Percentiles rank a stretch among this genome's conserved stretches.
Evolutionary conservation across 2,329 filamentous ascomycete genomes (phyloP).

Genomic region (Nigrospora sphaerica): DNA sequence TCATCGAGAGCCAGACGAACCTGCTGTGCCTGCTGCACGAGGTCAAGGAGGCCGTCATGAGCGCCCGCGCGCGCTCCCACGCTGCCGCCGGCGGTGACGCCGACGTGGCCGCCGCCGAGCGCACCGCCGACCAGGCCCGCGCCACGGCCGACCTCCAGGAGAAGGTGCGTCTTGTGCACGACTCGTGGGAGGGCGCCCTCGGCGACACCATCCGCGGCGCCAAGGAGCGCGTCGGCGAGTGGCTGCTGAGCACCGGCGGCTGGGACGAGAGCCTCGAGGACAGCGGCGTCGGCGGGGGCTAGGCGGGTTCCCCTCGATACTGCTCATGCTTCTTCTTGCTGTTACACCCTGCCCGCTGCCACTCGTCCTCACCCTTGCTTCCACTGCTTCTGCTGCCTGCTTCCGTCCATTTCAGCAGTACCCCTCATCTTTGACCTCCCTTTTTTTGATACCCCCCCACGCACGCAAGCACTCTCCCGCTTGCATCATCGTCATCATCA

Average conservation of each 20-base stretch:
- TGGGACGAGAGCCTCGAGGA: constrained; percentile 76
- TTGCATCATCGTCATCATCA: no score
- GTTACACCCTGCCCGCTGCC: no score
- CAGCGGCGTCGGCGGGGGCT: constrained; percentile 41
- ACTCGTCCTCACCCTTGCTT: no score
- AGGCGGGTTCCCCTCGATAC: constrained; percentile 5
- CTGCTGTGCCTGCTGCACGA: constrained; percentile 85
- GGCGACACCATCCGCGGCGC: constrained; percentile 68
- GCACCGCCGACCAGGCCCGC: constrained; percentile 58
- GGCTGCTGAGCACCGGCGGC: constrained; percentile 70
- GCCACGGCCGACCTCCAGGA: constrained; percentile 87
- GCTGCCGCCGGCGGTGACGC: constrained; percentile 53
- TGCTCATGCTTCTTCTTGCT: no score
- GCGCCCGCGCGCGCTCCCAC: constrained; percentile 51
- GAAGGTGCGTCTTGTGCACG: constrained; percentile 83
- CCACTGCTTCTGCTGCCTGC: no score
- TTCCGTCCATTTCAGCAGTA: no score
- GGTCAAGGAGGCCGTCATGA: constrained; percentile 72
- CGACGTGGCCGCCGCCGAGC: constrained; percentile 45
- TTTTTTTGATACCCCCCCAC: no score
- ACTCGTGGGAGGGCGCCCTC: constrained; percentile 84
- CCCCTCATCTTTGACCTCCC: no score
- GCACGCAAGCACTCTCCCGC: no score
- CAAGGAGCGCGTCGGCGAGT: constrained; percentile 67
- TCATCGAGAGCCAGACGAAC: constrained; percentile 92